Percentiles rank a stretch among this genome's conserved stretches.
Evolutionary conservation across 768 basidiomycete genomes (phyloP).

Genomic region (Lactarius deliciosus): DNA sequence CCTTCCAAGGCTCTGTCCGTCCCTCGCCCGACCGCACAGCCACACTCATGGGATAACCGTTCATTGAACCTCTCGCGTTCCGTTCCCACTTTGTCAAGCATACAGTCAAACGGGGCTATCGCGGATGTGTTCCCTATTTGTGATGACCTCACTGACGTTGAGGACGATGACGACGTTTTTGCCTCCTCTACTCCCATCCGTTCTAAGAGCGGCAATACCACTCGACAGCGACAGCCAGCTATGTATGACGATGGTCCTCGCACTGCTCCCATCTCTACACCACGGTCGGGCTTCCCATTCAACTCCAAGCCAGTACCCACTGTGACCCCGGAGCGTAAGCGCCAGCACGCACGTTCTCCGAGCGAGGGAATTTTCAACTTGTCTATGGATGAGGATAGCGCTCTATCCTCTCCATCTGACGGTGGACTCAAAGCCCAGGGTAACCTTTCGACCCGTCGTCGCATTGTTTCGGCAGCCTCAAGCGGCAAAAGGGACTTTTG

Average conservation of each 20-base stretch:
- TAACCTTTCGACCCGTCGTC: constrained; percentile 31
- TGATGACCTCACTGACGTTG: constrained; percentile 62
- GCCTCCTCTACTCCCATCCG: constrained; percentile 59
- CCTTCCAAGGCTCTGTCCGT: constrained; percentile 52
- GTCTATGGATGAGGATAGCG: constrained; percentile 65
- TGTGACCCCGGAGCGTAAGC: constrained; percentile 40
- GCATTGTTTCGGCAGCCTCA: constrained; percentile 23
- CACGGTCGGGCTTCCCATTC: constrained; percentile 43
- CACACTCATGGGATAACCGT: constrained; percentile 8
- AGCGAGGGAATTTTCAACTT: constrained; percentile 76
- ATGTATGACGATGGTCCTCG: constrained; percentile 42
- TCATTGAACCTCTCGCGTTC: constrained; percentile 47
- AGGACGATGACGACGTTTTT: constrained; percentile 36
- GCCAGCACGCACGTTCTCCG: constrained; percentile 54
- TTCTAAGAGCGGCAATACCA: constrained; percentile 19
- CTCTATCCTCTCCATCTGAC: constrained; percentile 42
- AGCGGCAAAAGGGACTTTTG: constrained; percentile 45
- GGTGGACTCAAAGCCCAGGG: constrained; percentile 40
- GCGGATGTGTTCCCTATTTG: constrained; percentile 61
- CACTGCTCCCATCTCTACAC: constrained; percentile 50
- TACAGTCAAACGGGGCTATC: constrained; percentile 39
- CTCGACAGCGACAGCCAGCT: constrained; percentile 42
- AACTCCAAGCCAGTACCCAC: constrained; percentile 39
- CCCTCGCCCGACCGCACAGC: constrained; percentile 38
- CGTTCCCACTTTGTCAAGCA: constrained; percentile 42